Evolutionary conservation across 106 monocot species (phyloP), one percentile per base, ranked within the genome.

Genomic region (Dioscorea alata): DNA sequence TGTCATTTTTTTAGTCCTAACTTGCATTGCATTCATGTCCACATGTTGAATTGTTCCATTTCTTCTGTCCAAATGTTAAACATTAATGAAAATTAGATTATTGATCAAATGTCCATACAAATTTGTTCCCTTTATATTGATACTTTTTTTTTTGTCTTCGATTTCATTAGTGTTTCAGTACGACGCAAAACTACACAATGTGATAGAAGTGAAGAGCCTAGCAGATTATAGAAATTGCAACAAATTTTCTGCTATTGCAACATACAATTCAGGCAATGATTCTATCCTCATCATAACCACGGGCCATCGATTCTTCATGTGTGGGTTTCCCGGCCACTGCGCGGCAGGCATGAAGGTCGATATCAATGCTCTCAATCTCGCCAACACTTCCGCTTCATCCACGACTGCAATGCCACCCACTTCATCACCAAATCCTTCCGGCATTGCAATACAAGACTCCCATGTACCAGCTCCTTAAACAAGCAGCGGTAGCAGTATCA

Each of bases 281-380:
- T 49, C 70, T 8, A 22, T 83, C 71, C 18, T 12, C 54, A 48
- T 79, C 22, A 54, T 56, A 23, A 8, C 56, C 13, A 33, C 63
- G 14, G 83, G 83, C 56, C 32, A 51, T 12, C 63, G 71, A 34
- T 78, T 75, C 59, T 83, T 69, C 72, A 83, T 83, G 25, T 83
- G 82, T 31, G 78, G 83, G 32, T 19, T 83, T 50, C 51, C 70
- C 7, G 49, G 63, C 49, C 83, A 83, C 68, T 83, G 83, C 54
- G 20, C 25, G 2, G 6, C 34, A 2, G 83, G 83, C 33, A 75
- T 71, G 48, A 83, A 72, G 68, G 19, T 79, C 33, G 63, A 68
- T 33, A 25, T 72, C n/a, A 8, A 4, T 42, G 68, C 60, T 23
- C 50, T 17, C 73, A 56, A 56, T 9, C 54, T 4, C 8, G 0